Conservation (phyloP, 2,329 filamentous ascomycete genomes). For the Pseudogymnoascus sp. region DNA sequence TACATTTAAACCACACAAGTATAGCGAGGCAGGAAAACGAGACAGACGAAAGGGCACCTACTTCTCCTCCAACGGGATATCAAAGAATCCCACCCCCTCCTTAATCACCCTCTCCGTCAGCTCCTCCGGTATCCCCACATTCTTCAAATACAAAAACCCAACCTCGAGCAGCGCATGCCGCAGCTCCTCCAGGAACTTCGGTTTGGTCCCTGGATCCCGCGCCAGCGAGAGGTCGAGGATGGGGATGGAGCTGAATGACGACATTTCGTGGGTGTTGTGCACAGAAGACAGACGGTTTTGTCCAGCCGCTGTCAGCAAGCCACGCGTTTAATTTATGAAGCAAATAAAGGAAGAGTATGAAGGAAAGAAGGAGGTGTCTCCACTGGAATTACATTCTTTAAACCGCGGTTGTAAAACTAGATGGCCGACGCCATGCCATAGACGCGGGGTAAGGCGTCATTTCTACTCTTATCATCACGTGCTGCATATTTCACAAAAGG, state of each 20-base stretch:
- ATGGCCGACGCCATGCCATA: background rate
- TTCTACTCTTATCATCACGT: slow-evolving; percentile 3
- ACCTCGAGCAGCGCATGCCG: slow-evolving; percentile 73
- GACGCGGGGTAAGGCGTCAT: slow-evolving; percentile 7
- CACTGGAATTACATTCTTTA: background rate
- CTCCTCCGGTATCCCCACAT: slow-evolving; percentile 61
- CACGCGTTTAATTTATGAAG: background rate
- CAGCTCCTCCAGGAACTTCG: slow-evolving; percentile 60
- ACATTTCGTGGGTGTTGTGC: slow-evolving; percentile 22
- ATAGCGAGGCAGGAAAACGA: background rate
- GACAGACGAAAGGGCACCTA: slow-evolving; percentile 27
- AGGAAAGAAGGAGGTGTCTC: background rate
- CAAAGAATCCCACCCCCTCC: slow-evolving; percentile 67
- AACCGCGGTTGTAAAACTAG: background rate
- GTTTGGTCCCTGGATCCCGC: slow-evolving; percentile 55
- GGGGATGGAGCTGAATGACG: slow-evolving; percentile 65
- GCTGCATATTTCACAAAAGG: background rate
- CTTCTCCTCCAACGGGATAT: slow-evolving; percentile 69
- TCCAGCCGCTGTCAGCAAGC: background rate
- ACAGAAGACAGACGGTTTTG: background rate
- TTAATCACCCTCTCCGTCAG: slow-evolving; percentile 57
- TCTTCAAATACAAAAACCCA: slow-evolving; percentile 80
- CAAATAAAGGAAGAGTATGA: background rate
- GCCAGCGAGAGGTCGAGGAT: slow-evolving; percentile 68
- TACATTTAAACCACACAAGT: background rate